Evolutionary conservation across 768 basidiomycete species (phyloP).

Genomic region (Omphalotus guepiniiformis): DNA sequence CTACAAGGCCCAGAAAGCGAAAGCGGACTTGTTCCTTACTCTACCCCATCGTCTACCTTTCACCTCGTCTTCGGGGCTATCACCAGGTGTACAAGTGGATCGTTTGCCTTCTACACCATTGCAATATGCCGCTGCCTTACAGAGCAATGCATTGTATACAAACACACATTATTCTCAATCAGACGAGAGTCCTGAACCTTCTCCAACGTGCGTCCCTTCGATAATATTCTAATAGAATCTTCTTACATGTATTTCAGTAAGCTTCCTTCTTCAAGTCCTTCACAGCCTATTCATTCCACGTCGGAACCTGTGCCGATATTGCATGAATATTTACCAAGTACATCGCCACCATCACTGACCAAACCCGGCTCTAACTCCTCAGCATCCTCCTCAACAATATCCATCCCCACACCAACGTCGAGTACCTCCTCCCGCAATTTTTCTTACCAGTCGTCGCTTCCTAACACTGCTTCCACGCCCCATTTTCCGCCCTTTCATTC

Average conservation of each 20-base stretch:
- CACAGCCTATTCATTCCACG: neutral
- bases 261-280: neutral
- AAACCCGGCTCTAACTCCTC: neutral
- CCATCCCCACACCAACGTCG: neutral
- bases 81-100: neutral
- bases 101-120: neutral
- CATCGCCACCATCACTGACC: neutral
- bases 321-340: neutral
- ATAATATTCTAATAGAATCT: neutral
- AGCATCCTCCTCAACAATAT: neutral
- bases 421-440: neutral
- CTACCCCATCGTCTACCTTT: constrained; percentile 2
- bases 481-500: constrained; percentile 1
- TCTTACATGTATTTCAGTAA: neutral
- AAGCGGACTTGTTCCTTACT: constrained; percentile 4
- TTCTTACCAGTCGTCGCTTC: neutral
- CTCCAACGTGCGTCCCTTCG: neutral
- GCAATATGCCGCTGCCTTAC: constrained; percentile 1
- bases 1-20: constrained; percentile 2
- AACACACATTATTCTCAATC: neutral
- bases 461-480: constrained; percentile 4
- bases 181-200: neutral
- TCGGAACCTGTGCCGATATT: neutral
- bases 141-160: constrained; percentile 8
- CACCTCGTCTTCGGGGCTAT: neutral